These are phyloP conservation scores for Calonectria multiphialidica DNA, from an alignment of 2,329 filamentous ascomycete genomes.

Conservation along the genomic window DNA sequence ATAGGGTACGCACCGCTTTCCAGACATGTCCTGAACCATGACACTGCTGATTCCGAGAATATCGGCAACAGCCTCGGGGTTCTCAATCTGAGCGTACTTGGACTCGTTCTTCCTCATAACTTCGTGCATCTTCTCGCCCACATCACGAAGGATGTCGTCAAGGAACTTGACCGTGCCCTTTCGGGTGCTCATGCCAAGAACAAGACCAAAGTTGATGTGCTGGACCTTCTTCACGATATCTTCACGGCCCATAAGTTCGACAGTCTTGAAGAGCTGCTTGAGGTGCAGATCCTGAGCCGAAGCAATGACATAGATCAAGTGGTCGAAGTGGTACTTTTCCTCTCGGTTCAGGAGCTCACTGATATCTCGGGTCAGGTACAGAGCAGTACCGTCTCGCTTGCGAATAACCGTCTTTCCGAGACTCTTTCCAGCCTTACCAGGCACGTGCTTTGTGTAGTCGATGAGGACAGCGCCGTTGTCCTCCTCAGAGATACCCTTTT, in stretches of 20 bases:
- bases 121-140: conserved; percentile 96
- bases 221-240: conserved; percentile 77
- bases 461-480: conserved; percentile 80
- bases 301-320: conserved; percentile 85
- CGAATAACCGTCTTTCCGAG: conserved; percentile 79
- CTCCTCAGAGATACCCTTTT: conserved; percentile 75
- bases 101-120: conserved; percentile 91
- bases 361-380: conserved; percentile 84
- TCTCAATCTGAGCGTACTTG: conserved; percentile 91
- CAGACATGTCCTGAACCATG: conserved; percentile 98
- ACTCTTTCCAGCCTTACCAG: conserved; percentile 75
- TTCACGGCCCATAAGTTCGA: conserved; percentile 77
- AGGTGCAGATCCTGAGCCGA: conserved; percentile 80
- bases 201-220: conserved; percentile 82
- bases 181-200: conserved; percentile 77
- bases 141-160: conserved; percentile 65
- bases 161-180: conserved; percentile 82
- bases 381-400: conserved; percentile 80
- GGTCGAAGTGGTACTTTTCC: conserved; percentile 76
- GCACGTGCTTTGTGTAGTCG: conserved; percentile 76
- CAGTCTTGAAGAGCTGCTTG: conserved; percentile 81
- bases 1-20: conserved; percentile 76
- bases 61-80: conserved; percentile 87
- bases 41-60: conserved; percentile 92
- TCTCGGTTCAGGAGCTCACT: conserved; percentile 77